A percentile compares a stretch with the other conserved stretches of the same genome.
Conservation (phyloP, 768 basidiomycete species). For the Suillus paluster region DNA sequence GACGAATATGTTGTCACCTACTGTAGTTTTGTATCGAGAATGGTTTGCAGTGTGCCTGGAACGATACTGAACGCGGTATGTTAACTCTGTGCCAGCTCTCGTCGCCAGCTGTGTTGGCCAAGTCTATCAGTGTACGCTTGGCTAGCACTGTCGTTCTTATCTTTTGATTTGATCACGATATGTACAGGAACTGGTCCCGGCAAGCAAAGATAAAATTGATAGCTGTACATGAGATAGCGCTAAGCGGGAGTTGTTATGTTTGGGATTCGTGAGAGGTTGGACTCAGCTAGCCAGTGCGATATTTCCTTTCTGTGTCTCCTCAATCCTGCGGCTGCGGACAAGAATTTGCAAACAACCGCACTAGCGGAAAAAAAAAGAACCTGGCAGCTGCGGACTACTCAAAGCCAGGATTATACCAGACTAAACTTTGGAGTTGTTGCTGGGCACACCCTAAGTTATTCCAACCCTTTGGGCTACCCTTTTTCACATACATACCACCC, state of each 20-base stretch:
- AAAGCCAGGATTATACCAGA: no score
- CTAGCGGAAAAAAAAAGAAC: constrained; percentile 7
- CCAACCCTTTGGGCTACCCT: constrained; percentile 1
- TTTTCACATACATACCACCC: constrained; percentile 11
- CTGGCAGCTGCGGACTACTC: constrained; percentile 12
- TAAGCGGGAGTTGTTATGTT: constrained; percentile 8
- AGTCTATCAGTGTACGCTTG: no score
- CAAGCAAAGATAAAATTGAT: background rate
- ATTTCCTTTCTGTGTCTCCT: background rate
- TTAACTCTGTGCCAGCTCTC: no score
- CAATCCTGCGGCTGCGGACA: constrained; percentile 11
- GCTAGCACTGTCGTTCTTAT: constrained; percentile 3
- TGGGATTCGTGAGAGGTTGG: constrained; percentile 7
- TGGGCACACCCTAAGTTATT: constrained; percentile 4
- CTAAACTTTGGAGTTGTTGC: constrained; percentile 3
- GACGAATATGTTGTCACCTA: constrained; percentile 3
- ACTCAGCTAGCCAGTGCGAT: no score
- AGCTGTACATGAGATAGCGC: constrained; percentile 6
- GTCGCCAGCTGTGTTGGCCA: no score
- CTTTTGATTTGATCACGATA: background rate
- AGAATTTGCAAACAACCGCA: background rate
- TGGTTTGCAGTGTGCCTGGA: background rate
- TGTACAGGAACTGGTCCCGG: background rate
- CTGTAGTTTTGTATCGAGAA: constrained; percentile 15
- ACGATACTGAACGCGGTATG: no score